These are phyloP conservation scores for Orbilia quercus DNA, from an alignment of 2,329 filamentous ascomycete species.

Conservation along the genomic window DNA sequence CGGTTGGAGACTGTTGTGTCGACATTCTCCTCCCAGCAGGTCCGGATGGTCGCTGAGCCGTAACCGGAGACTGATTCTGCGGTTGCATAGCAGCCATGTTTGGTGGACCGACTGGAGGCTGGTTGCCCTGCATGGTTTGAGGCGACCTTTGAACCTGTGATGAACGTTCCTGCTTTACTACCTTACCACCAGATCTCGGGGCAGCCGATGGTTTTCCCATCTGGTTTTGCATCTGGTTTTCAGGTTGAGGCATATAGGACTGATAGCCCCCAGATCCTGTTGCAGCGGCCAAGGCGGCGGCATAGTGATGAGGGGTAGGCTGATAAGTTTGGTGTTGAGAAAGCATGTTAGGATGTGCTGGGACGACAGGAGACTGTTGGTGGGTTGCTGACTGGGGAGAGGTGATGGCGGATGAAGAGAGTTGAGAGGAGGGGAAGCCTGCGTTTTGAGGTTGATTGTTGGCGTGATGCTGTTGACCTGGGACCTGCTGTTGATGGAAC, in stretches of 20 bases:
- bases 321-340: slow-evolving; percentile 52
- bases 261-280: slow-evolving; percentile 52
- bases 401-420: slow-evolving; percentile 43
- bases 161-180: slow-evolving; percentile 55
- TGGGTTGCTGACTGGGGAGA: slow-evolving; percentile 55
- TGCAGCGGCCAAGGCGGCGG: slow-evolving; percentile 52
- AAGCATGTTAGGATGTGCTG: slow-evolving; percentile 54
- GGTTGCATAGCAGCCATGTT: slow-evolving; percentile 50
- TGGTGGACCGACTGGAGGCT: slow-evolving; percentile 42
- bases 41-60: slow-evolving; percentile 36
- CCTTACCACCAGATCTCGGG: slow-evolving; percentile 42
- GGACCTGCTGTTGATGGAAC: slow-evolving; percentile 56
- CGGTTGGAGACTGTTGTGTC: slow-evolving; percentile 51
- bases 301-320: slow-evolving; percentile 55
- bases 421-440: slow-evolving; percentile 47
- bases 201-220: slow-evolving; percentile 52
- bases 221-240: slow-evolving; percentile 52
- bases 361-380: slow-evolving; percentile 49
- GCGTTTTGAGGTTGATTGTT: slow-evolving; percentile 51
- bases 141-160: slow-evolving; percentile 50
- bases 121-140: slow-evolving; percentile 51
- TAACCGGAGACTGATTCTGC: slow-evolving; percentile 47
- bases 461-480: slow-evolving; percentile 54
- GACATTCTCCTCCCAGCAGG: slow-evolving; percentile 53
- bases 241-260: slow-evolving; percentile 47